Evolutionary conservation across 179 eudicot species (phyloP).

Genomic region (Heliamphora ciliata): DNA sequence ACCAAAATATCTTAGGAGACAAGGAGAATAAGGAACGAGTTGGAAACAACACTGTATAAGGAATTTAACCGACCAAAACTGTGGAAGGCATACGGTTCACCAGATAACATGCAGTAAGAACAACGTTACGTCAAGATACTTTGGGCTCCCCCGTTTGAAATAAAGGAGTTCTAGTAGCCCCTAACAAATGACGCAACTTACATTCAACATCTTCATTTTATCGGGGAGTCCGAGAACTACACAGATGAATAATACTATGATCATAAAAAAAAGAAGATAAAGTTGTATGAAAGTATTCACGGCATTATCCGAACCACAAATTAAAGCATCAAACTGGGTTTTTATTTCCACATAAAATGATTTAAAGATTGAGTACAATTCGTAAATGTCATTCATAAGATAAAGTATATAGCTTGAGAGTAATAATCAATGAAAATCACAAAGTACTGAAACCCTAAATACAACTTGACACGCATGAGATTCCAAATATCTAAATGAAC

Average conservation of each 20-base stretch:
- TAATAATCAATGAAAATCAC: not conserved
- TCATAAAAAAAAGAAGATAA: not conserved
- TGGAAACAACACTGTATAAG: not conserved
- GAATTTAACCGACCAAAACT: not conserved
- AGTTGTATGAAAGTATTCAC: not conserved
- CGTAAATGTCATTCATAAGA: not conserved
- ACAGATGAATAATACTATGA: not conserved
- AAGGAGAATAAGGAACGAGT: not conserved
- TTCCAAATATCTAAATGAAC: not conserved
- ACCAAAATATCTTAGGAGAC: not conserved
- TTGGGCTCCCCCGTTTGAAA: not conserved
- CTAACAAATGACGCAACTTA: not conserved
- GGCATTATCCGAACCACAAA: not conserved
- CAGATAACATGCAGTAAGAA: not conserved
- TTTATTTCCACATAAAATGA: not conserved
- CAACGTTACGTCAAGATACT: not conserved
- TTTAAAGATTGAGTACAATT: not conserved
- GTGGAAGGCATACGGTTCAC: not conserved
- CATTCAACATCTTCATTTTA: not conserved
- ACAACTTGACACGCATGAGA: not conserved
- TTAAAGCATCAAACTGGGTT: not conserved
- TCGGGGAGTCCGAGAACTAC: not conserved
- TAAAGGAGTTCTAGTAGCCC: not conserved
- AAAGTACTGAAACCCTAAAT: not conserved
- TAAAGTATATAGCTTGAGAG: not conserved